These are phyloP conservation scores for Rhizopogon salebrosus DNA, from an alignment of 768 basidiomycete species.

Conservation along the genomic window DNA sequence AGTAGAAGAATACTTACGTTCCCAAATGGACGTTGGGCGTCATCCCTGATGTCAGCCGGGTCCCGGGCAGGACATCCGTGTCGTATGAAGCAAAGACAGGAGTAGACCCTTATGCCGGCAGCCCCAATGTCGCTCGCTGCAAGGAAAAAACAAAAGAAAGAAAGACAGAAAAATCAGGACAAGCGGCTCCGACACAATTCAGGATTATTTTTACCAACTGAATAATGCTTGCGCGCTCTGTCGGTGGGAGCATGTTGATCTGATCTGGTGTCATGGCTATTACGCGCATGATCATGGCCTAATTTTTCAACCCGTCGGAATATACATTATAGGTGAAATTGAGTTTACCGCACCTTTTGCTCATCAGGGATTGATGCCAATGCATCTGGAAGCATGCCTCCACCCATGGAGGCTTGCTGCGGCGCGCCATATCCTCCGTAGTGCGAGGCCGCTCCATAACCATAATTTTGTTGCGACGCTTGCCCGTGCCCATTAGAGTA, in stretches of 20 bases:
- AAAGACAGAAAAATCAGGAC: conserved; percentile 15
- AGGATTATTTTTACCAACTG: conserved; percentile 60
- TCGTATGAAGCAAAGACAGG: neutral
- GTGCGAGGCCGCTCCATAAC: conserved; percentile 3
- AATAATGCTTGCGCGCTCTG: conserved; percentile 72
- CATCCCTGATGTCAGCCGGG: neutral
- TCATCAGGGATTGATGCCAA: conserved; percentile 62
- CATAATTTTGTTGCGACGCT: conserved; percentile 21
- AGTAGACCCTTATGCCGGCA: conserved; percentile 19
- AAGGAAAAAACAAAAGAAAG: conserved; percentile 7
- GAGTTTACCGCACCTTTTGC: conserved; percentile 42
- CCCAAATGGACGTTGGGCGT: neutral
- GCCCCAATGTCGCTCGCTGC: conserved; percentile 27
- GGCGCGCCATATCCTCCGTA: conserved; percentile 16
- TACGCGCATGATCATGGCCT: conserved; percentile 77
- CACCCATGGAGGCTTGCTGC: conserved; percentile 12
- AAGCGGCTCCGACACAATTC: conserved; percentile 13
- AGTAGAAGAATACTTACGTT: neutral
- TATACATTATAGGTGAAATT: neutral
- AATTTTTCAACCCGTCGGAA: neutral
- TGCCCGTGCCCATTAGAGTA: conserved; percentile 23
- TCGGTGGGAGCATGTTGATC: conserved; percentile 66
- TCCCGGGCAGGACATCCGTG: neutral
- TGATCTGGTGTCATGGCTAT: conserved; percentile 82
- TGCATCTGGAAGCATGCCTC: conserved; percentile 38